Evolutionary conservation across 2,329 filamentous ascomycete species (phyloP), one percentile per base, ranked within the genome.

Genomic region (Beauveria sp.): DNA sequence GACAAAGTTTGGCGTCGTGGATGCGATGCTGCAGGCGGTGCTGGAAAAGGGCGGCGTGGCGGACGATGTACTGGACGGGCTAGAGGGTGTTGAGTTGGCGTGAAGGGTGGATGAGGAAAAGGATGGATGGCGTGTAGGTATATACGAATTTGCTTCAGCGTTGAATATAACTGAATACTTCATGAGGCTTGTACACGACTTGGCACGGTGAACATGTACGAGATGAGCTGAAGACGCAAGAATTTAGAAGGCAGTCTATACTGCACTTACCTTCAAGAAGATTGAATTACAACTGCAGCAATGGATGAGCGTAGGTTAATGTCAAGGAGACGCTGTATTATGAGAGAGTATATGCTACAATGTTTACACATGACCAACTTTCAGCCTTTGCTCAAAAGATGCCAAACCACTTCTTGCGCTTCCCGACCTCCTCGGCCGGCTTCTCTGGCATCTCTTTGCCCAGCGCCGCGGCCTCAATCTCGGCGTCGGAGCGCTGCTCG

Each of bases 61-160:
- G 4, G 87, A 93, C 66, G 93, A 97, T 73, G 89, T 97, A 6
- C 79, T 98, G 70, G 86, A 88, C 64, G 93, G 89, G 1, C 75
- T 98, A 66, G 88, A 93, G 64, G 85, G 82, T 20, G 90, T 95
- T 50, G 88, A 92, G 64, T 75, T 90, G 74, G 78, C 79, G 65
- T 88, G 77, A 53, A 54, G 14, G 0, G n/a, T 18, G 14, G 20
- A 9, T 14, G 6, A 9, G 40, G n/a, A n/a, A n/a, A 40, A 20
- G 9, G 20, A 42, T 49, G 20, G 57, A 9, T 8, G 45, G 28
- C n/a, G 38, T 59, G 38, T 45, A 45, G 38, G 47, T 18, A 34
- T 52, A 34, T 45, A 52, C 38, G 12, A n/a, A 34, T 50, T 45
- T 50, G 24, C 46, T 52, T 26, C 5, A 22, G 57, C 46, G 55